Conservation (phyloP, 1,139 yeast species). For the Taphrina communis region DNA sequence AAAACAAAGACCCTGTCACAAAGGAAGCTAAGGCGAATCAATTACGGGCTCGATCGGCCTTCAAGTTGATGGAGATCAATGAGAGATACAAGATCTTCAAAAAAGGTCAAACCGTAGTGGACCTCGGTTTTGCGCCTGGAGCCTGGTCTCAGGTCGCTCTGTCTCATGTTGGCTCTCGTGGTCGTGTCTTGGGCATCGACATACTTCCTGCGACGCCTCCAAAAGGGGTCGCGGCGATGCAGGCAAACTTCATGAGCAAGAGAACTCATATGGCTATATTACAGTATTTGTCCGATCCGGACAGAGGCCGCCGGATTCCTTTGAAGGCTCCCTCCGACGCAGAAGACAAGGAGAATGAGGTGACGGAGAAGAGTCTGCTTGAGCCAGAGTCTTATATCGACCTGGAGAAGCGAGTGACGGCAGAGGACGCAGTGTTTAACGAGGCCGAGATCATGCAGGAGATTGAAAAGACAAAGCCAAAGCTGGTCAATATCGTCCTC, state of each 20-base stretch:
- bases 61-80: constrained; percentile 65
- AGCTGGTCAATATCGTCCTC: constrained; percentile 66
- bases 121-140: constrained; percentile 94
- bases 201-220: constrained; percentile 80
- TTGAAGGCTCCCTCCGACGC: constrained; percentile 22
- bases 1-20: constrained; percentile 66
- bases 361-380: constrained; percentile 15
- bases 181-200: constrained; percentile 84
- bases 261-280: constrained; percentile 67
- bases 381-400: constrained; percentile 41
- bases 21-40: constrained; percentile 68
- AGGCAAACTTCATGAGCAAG: constrained; percentile 80
- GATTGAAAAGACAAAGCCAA: constrained; percentile 33
- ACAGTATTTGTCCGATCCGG: constrained; percentile 57
- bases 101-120: constrained; percentile 69
- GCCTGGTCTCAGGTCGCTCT: constrained; percentile 90
- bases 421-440: constrained; percentile 31
- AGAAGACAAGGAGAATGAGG: constrained; percentile 40
- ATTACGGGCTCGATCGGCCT: constrained; percentile 86
- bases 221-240: constrained; percentile 75
- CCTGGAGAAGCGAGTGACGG: constrained; percentile 36
- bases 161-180: constrained; percentile 61
- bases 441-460: constrained; percentile 22
- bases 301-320: constrained; percentile 48
- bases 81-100: constrained; percentile 65